Percentiles rank a stretch among this genome's conserved stretches.
Conservation (phyloP, 1,284 basidiomycete genomes). For the Cronartium quercuum region DNA sequence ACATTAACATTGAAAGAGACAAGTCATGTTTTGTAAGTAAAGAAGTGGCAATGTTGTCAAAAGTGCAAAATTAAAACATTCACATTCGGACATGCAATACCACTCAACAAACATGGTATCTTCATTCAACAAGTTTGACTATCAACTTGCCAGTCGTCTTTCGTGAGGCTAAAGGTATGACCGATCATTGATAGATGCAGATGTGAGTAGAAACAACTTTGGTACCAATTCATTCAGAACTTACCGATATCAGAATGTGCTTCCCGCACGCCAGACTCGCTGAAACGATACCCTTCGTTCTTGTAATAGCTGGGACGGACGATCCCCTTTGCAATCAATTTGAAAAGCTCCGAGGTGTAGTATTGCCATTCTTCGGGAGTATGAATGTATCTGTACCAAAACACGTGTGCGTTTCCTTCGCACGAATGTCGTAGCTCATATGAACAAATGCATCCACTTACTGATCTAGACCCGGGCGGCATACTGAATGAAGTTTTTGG, state of each 20-base stretch:
- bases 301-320: constrained; percentile 65
- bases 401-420: not conserved
- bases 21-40: too few relatives aligned
- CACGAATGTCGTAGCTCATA: not conserved
- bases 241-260: constrained; percentile 69
- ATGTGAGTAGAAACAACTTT: not conserved
- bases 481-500: constrained; percentile 40
- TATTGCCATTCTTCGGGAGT: constrained; percentile 65
- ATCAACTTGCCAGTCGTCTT: constrained; percentile 76
- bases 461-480: constrained; percentile 50
- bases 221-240: constrained; percentile 1
- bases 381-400: constrained; percentile 57
- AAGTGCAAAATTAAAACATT: too few relatives aligned
- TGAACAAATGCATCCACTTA: constrained; percentile 8
- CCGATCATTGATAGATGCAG: not conserved
- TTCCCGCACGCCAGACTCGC: constrained; percentile 67
- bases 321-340: constrained; percentile 58
- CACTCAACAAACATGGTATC: too few relatives aligned
- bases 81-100: too few relatives aligned
- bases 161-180: constrained; percentile 53
- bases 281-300: constrained; percentile 70
- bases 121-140: constrained; percentile 56
- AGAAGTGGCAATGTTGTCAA: too few relatives aligned
- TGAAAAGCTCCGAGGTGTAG: constrained; percentile 65
- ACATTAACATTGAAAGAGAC: too few relatives aligned